Base-by-base conservation (phyloP, 108 stramenopile species). In the Seminavis robusta region DNA sequence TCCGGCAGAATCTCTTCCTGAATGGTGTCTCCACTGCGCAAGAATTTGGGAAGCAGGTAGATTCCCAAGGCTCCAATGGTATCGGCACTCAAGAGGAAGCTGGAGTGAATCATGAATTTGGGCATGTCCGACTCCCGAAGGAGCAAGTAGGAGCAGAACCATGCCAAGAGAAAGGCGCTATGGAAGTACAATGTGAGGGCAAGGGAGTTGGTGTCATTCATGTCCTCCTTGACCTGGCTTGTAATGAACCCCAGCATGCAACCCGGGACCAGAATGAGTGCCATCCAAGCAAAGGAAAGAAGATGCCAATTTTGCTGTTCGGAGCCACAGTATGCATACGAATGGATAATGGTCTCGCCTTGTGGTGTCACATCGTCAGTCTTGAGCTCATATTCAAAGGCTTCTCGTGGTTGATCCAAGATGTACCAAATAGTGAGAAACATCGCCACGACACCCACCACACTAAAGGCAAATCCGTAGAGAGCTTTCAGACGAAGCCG, bases 191-290 rank as follows among this genome's bases (percentile, higher is more conserved):
- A 47, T 26, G 47, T 30, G 11, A 34, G 23, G 17, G 50, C 49
- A 31, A 74, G 37, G 6, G 34, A 49, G 0, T 42, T 42, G n/a
- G 67, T 64, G 29, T 74, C 73, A 37, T 74, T 74, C 50, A 63
- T 69, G 11, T 74, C 59, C 27, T 61, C 28, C 19, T 21, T 19
- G 9, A 67, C 50, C 2, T 68, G 52, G 19, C 73, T 46, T 2
- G 67, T 48, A 33, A 69, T 67, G 52, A 59, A 74, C 0, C 67
- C 67, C 10, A 74, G 21, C 13, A 74, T 41, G 26, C 61, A 30
- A 10, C 61, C 66, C 3, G 39, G 37, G 11, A 63, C 1, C 7
- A 63, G 17, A 16, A 68, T 41, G 7, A 74, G 2, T 4, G 24
- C 47, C 10, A 56, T 49, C 66, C 73, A 74, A 1, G 15, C 43